These are phyloP conservation scores for Lachnellula occidentalis DNA, from an alignment of 2,329 filamentous ascomycete genomes.

Conservation along the genomic window DNA sequence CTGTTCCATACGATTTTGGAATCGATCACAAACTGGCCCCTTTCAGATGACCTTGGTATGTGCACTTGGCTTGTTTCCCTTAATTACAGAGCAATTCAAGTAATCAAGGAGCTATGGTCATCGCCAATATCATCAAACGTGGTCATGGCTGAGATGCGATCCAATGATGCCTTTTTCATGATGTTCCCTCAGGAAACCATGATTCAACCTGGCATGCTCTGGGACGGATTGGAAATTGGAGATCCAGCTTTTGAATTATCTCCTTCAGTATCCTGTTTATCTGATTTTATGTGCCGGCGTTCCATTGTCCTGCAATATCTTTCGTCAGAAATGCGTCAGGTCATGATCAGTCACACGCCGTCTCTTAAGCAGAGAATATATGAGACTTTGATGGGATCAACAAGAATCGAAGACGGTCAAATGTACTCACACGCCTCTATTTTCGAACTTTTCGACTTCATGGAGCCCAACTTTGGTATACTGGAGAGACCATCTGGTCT, in stretches of 20 bases:
- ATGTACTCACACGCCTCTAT: conserved; percentile 63
- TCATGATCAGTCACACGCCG: conserved; percentile 64
- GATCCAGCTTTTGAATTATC: conserved; percentile 64
- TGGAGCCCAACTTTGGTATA: conserved; percentile 54
- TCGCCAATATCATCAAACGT: conserved; percentile 72
- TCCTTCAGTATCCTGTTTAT: conserved; percentile 21
- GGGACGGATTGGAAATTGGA: conserved; percentile 62
- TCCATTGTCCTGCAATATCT: conserved; percentile 79
- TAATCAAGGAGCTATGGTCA: conserved; percentile 77
- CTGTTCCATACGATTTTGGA: conserved; percentile 78
- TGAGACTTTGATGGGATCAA: conserved; percentile 72
- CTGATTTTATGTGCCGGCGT: conserved; percentile 70
- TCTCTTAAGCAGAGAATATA: conserved; percentile 64
- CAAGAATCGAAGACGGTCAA: conserved; percentile 58
- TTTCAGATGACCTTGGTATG: conserved; percentile 49
- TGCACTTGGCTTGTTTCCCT: conserved; percentile 64
- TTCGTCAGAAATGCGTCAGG: conserved; percentile 74
- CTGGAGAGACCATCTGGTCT: conserved; percentile 46
- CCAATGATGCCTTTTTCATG: conserved; percentile 73
- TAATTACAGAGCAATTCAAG: conserved; percentile 63
- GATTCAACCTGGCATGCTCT: conserved; percentile 63
- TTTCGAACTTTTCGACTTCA: conserved; percentile 91
- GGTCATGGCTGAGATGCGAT: conserved; percentile 73
- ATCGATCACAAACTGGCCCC: conserved; percentile 63
- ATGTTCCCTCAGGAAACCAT: conserved; percentile 66